phyloP scores from a whole-genome alignment of 106 monocot species.

The Ottelia alismoides region DNA sequence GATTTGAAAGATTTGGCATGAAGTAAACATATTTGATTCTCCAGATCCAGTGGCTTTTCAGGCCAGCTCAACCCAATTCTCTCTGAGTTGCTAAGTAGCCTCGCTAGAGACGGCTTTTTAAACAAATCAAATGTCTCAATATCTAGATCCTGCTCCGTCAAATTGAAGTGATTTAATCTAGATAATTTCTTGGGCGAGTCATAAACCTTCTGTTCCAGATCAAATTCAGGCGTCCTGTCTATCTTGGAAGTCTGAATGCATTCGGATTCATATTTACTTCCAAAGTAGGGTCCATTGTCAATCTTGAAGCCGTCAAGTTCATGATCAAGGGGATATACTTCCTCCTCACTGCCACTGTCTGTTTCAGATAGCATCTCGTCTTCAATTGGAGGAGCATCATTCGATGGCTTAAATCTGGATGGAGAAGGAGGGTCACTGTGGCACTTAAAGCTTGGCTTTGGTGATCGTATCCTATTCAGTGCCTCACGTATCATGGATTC shows the following conservation, averaged over 20 bases:
- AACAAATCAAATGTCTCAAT: conserved; percentile 2
- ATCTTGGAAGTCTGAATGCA: not conserved
- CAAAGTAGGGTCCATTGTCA: not conserved
- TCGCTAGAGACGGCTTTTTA: conserved; percentile 15
- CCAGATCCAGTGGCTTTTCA: conserved; percentile 63
- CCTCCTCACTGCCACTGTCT: conserved; percentile 44
- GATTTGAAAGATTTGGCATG: conserved; percentile 26
- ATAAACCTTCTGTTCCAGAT: not conserved
- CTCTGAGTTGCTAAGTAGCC: conserved; percentile 50
- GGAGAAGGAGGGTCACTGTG: conserved; percentile 80
- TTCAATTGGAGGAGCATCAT: conserved; percentile 17
- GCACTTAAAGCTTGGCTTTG: conserved; percentile 50
- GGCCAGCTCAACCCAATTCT: conserved; percentile 83
- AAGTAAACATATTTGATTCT: conserved; percentile 10
- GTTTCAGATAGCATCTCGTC: conserved; percentile 32
- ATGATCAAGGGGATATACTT: conserved; percentile 18
- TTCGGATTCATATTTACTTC: conserved; percentile 8
- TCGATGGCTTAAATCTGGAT: conserved; percentile 61
- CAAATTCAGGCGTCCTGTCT: not conserved
- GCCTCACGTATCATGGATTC: conserved; percentile 69
- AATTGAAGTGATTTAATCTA: conserved; percentile 27
- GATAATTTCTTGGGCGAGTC: conserved; percentile 21
- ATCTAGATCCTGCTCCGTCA: conserved; percentile 9
- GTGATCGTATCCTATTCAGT: conserved; percentile 28
- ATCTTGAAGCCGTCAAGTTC: conserved; percentile 2